phyloP scores from a whole-genome alignment of 78 protist genomes.

The slime mould (Dictyostelium discoideum) region DNA sequence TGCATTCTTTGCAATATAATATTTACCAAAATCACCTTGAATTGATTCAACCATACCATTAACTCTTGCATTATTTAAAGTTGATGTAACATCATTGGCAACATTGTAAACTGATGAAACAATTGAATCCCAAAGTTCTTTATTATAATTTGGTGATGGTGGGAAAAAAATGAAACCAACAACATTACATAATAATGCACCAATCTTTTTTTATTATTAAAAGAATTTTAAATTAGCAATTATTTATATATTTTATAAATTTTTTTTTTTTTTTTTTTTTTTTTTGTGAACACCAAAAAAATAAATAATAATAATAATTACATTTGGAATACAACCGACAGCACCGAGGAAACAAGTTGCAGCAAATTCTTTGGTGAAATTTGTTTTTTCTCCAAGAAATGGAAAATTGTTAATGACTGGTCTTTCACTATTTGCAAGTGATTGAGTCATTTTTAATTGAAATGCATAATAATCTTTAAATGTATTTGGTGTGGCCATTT shows the following conservation, averaged over 20 bases:
- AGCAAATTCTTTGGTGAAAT: not conserved
- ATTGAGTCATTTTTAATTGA: not conserved
- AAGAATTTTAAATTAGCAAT: no score
- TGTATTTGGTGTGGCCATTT: not conserved
- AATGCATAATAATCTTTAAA: not conserved
- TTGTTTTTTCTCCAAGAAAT: not conserved
- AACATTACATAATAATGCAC: not conserved
- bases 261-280: no score
- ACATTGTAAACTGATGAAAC: not conserved
- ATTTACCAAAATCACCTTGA: not conserved
- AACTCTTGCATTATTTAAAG: not conserved
- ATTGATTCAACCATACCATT: not conserved
- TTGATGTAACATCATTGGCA: not conserved
- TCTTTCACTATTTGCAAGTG: not conserved
- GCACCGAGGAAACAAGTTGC: not conserved
- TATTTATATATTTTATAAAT: no score
- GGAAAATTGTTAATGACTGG: not conserved
- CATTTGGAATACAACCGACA: not conserved
- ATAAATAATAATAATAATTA: no score
- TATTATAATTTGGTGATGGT: not conserved
- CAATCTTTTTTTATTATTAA: not conserved
- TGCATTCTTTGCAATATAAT: no score
- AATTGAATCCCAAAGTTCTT: not conserved
- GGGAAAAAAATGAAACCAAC: not conserved
- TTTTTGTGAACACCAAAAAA: no score